A percentile compares a stretch with the other conserved stretches of the same genome.
Evolutionary conservation across 1,284 basidiomycete species (phyloP).

Genomic region (Austroboletus olivaceoglutinosus): DNA sequence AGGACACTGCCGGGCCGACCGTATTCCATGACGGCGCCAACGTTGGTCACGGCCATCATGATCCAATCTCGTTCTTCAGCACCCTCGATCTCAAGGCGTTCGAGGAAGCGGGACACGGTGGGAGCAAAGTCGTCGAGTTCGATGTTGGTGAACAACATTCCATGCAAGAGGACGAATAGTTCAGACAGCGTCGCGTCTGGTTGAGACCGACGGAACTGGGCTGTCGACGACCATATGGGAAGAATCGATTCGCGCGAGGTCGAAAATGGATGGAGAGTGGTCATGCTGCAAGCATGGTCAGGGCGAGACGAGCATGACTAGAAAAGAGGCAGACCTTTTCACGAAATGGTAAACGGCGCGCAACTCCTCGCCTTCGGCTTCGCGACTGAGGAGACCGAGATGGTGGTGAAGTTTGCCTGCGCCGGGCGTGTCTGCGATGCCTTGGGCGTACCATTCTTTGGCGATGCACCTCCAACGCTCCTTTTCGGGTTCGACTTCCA

Average conservation of each 20-base stretch:
- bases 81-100: constrained; percentile 79
- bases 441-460: constrained; percentile 89
- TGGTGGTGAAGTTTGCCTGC: constrained; percentile 93
- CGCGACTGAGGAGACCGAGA: constrained; percentile 84
- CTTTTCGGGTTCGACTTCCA: constrained; percentile 89
- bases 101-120: constrained; percentile 80
- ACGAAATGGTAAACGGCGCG: constrained; percentile 88
- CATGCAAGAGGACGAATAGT: constrained; percentile 89
- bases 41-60: constrained; percentile 89
- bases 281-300: constrained; percentile 56
- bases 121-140: constrained; percentile 88
- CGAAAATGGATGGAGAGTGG: constrained; percentile 83
- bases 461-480: constrained; percentile 91
- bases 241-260: constrained; percentile 87
- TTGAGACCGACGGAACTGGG: constrained; percentile 68
- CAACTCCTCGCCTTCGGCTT: constrained; percentile 82
- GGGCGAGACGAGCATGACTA: neutral
- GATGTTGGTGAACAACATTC: constrained; percentile 94
- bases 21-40: constrained; percentile 84
- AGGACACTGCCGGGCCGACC: constrained; percentile 76
- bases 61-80: constrained; percentile 90
- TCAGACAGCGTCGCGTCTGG: constrained; percentile 80
- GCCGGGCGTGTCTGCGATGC: constrained; percentile 85
- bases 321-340: constrained; percentile 69
- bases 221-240: constrained; percentile 75